These are phyloP conservation scores for Phlebiopsis flavidoalba DNA, from an alignment of 768 basidiomycete genomes.

Conservation along the genomic window DNA sequence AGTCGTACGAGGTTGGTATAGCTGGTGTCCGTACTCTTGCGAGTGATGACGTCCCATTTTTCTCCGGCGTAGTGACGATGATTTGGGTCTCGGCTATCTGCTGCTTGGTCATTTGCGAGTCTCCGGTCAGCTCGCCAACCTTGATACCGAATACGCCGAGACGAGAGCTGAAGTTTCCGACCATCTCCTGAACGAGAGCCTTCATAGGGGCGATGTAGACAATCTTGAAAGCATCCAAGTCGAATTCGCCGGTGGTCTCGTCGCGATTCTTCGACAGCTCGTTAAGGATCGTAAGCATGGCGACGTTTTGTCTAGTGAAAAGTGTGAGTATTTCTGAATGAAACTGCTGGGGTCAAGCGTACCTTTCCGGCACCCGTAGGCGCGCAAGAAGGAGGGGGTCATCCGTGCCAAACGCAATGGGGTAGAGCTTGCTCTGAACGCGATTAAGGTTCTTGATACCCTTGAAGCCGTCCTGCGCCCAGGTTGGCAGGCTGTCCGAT, in stretches of 20 bases:
- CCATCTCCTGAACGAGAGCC: conserved; percentile 98
- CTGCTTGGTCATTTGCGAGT: conserved; percentile 96
- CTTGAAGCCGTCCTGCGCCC: conserved; percentile 85
- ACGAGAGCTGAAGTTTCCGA: conserved; percentile 85
- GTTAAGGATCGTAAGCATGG: conserved; percentile 90
- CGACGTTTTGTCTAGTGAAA: conserved; percentile 84
- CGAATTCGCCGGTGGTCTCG: conserved; percentile 72
- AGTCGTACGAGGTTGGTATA: conserved; percentile 96
- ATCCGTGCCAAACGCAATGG: conserved; percentile 90
- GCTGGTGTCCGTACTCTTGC: conserved; percentile 93
- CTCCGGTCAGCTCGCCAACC: conserved; percentile 94
- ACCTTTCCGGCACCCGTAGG: conserved; percentile 99
- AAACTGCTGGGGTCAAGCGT: conserved; percentile 15
- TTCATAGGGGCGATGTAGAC: conserved; percentile 99
- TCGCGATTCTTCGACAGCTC: conserved; percentile 88
- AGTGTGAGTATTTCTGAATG: neutral
- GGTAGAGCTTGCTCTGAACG: conserved; percentile 90
- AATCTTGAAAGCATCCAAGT: conserved; percentile 90
- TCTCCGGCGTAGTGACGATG: conserved; percentile 95
- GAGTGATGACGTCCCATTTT: conserved; percentile 99
- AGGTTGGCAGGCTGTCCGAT: conserved; percentile 68
- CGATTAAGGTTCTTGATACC: conserved; percentile 78
- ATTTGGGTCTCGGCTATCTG: conserved; percentile 97
- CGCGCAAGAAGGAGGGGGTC: conserved; percentile 95
- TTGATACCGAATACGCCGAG: conserved; percentile 69